Evolutionary conservation across 2,329 filamentous ascomycete genomes (phyloP).

Genomic region (Karstenula rhodostoma): DNA sequence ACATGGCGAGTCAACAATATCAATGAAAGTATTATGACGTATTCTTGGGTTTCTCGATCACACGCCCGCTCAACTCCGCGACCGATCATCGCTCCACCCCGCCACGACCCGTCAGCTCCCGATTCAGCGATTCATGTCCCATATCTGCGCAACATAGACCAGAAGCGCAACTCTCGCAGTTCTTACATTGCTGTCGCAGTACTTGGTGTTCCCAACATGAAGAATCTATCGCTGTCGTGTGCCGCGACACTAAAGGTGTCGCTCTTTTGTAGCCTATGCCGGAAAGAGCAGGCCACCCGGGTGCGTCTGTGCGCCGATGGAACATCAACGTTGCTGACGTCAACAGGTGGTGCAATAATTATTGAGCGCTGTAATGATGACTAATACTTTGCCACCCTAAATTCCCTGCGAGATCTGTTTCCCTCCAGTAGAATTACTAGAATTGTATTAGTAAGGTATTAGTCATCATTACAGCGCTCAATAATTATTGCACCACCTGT

Average conservation of each 20-base stretch:
- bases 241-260: background rate
- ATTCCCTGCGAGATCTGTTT: no score
- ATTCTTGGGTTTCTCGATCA: background rate
- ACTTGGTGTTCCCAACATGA: background rate
- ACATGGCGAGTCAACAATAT: constrained; percentile 8
- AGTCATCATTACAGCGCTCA: no score
- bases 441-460: no score
- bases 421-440: no score
- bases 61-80: background rate
- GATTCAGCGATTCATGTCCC: background rate
- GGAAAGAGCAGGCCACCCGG: background rate
- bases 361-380: no score
- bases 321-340: background rate
- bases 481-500: no score
- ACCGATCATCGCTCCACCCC: background rate
- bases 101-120: background rate
- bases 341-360: no score
- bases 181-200: background rate
- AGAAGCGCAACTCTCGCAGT: background rate
- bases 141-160: background rate
- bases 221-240: background rate
- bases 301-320: background rate
- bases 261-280: background rate
- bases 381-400: no score
- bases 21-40: background rate